Evolutionary conservation across 108 stramenopile genomes (phyloP).

Genomic region (Chaetoceros tenuissimus): DNA sequence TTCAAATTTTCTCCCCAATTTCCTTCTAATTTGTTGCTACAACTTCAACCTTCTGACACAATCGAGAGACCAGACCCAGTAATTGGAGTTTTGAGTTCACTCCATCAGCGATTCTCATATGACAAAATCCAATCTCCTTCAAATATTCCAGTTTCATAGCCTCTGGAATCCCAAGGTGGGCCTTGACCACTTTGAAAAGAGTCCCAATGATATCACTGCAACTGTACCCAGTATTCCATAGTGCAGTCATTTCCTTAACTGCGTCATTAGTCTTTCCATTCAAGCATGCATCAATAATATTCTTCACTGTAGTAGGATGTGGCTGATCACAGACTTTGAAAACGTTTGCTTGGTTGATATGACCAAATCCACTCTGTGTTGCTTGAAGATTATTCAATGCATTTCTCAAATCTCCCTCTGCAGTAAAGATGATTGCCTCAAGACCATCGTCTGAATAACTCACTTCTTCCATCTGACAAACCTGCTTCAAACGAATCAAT

Average conservation of each 20-base stretch:
- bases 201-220: conserved; percentile 91
- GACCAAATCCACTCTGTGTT: conserved; percentile 76
- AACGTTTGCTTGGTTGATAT: conserved; percentile 84
- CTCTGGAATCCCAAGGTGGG: conserved; percentile 60
- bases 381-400: conserved; percentile 97
- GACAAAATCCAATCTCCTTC: conserved; percentile 90
- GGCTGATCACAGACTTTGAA: conserved; percentile 99
- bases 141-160: conserved; percentile 80
- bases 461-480: conserved; percentile 84
- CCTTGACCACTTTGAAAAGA: conserved; percentile 89
- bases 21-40: background rate
- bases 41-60: conserved; percentile 48
- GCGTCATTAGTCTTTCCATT: conserved; percentile 60
- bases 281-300: conserved; percentile 61
- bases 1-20: background rate
- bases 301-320: conserved; percentile 85
- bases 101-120: conserved; percentile 91
- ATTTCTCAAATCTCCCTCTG: conserved; percentile 99
- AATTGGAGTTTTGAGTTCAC: conserved; percentile 73
- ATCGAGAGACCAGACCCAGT: conserved; percentile 73
- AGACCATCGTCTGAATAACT: conserved; percentile 79
- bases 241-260: conserved; percentile 27
- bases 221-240: conserved; percentile 75
- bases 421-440: conserved; percentile 97
- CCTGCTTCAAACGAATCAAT: conserved; percentile 73